phyloP scores from a whole-genome alignment of 805 yeast genomes.

The Suhomyces faveliae region DNA sequence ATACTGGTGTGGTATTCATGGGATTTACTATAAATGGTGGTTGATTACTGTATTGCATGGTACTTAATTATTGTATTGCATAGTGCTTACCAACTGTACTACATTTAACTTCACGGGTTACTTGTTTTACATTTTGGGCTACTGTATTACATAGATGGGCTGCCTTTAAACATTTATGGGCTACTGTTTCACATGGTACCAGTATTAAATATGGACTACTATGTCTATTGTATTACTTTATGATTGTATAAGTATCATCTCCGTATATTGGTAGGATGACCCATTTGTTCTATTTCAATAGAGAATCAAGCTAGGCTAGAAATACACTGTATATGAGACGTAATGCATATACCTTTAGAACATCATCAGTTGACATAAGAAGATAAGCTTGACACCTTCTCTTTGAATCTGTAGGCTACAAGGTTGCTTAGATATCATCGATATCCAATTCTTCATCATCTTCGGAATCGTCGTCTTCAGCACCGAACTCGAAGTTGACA shows the following conservation, averaged over 20 bases:
- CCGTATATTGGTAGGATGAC: neutral
- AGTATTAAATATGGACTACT: too few relatives aligned
- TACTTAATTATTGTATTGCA: too few relatives aligned
- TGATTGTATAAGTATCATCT: neutral
- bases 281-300: neutral
- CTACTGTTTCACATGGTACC: too few relatives aligned
- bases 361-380: neutral
- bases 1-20: too few relatives aligned
- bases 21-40: too few relatives aligned
- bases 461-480: constrained; percentile 78
- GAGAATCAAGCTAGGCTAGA: constrained; percentile 3
- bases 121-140: too few relatives aligned
- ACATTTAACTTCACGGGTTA: too few relatives aligned
- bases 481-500: constrained; percentile 97
- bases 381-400: neutral
- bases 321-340: constrained; percentile 3
- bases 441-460: constrained; percentile 77
- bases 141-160: too few relatives aligned
- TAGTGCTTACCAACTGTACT: too few relatives aligned
- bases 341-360: constrained; percentile 2
- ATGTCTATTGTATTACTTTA: neutral
- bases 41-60: too few relatives aligned
- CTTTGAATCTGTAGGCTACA: neutral
- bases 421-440: constrained; percentile 73
- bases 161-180: too few relatives aligned